phyloP scores from a whole-genome alignment of 2,329 filamentous ascomycete species.

The Phaeomoniella chlamydospora region DNA sequence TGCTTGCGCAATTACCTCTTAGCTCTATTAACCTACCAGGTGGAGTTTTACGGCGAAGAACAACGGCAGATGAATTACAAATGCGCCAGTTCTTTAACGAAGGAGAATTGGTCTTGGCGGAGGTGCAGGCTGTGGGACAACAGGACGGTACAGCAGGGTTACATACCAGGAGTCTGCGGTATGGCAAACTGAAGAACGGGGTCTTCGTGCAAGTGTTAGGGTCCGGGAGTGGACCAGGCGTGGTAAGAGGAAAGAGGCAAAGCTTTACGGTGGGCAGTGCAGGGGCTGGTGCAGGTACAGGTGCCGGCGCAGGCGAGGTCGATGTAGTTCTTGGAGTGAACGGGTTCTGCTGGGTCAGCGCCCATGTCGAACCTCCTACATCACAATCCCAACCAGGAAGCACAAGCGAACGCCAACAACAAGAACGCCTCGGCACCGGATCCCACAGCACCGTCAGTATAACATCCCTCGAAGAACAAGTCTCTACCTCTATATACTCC shows the following conservation, averaged over 20 bases:
- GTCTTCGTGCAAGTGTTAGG: slow-evolving; percentile 73
- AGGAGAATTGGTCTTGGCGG: slow-evolving; percentile 83
- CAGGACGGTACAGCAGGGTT: slow-evolving; percentile 73
- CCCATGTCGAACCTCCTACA: slow-evolving; percentile 54
- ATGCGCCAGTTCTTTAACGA: slow-evolving; percentile 96
- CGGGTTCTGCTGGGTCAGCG: slow-evolving; percentile 90
- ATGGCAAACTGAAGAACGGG: slow-evolving; percentile 90
- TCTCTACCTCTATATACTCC: slow-evolving; percentile 76
- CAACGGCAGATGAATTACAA: slow-evolving; percentile 91
- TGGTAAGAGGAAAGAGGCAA: slow-evolving; percentile 72
- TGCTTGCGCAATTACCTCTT: slow-evolving; percentile 73
- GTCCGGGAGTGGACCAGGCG: slow-evolving; percentile 60
- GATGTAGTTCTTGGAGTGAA: slow-evolving; percentile 90
- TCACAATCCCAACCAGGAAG: slow-evolving; percentile 9
- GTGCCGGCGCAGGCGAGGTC: slow-evolving; percentile 40
- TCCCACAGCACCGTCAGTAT: slow-evolving; percentile 45
- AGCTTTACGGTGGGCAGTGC: slow-evolving; percentile 60
- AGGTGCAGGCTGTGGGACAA: slow-evolving; percentile 73
- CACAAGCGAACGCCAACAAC: slow-evolving; percentile 21
- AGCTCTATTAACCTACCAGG: slow-evolving; percentile 89
- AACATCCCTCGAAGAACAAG: slow-evolving; percentile 75
- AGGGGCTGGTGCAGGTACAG: slow-evolving; percentile 27
- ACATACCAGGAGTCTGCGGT: slow-evolving; percentile 82
- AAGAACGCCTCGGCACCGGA: too few relatives aligned
- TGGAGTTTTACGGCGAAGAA: slow-evolving; percentile 78